These are phyloP conservation scores for Clonostachys rosea DNA, from an alignment of 2,329 filamentous ascomycete species.

Conservation along the genomic window DNA sequence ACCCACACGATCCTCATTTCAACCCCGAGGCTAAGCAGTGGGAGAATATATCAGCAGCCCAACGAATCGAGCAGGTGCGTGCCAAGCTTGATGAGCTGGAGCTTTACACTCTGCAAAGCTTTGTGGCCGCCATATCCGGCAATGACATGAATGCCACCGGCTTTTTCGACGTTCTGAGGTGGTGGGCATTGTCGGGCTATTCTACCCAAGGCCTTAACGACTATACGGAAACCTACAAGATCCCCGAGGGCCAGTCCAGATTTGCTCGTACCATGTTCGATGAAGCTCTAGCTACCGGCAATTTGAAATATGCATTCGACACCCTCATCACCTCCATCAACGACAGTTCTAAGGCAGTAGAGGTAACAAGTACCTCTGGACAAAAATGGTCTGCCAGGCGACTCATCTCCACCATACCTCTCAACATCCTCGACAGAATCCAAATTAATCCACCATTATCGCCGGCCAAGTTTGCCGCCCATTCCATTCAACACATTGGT, in stretches of 20 bases:
- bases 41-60: no score
- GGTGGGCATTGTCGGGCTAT: slow-evolving; percentile 10
- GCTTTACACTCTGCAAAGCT: no score
- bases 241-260: slow-evolving; percentile 17
- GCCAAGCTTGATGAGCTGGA: no score
- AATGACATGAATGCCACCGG: slow-evolving; percentile 13
- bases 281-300: slow-evolving; percentile 10
- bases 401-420: slow-evolving; percentile 15
- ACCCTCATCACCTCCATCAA: slow-evolving; percentile 8
- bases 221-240: slow-evolving; percentile 13
- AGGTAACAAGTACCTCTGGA: background rate
- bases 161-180: slow-evolving; percentile 12
- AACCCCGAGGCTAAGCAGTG: no score
- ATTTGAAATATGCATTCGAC: slow-evolving; percentile 17
- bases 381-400: slow-evolving; percentile 8
- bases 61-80: no score
- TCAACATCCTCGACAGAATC: slow-evolving; percentile 2
- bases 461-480: background rate
- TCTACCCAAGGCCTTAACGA: slow-evolving; percentile 13
- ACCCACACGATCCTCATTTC: no score
- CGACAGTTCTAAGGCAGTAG: background rate
- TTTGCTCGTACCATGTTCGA: slow-evolving; percentile 17
- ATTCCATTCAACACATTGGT: slow-evolving; percentile 4
- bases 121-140: slow-evolving; percentile 8
- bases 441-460: slow-evolving; percentile 2